Evolutionary conservation across 108 stramenopile species (phyloP).

Genomic region (Fragilaria crotonensis): DNA sequence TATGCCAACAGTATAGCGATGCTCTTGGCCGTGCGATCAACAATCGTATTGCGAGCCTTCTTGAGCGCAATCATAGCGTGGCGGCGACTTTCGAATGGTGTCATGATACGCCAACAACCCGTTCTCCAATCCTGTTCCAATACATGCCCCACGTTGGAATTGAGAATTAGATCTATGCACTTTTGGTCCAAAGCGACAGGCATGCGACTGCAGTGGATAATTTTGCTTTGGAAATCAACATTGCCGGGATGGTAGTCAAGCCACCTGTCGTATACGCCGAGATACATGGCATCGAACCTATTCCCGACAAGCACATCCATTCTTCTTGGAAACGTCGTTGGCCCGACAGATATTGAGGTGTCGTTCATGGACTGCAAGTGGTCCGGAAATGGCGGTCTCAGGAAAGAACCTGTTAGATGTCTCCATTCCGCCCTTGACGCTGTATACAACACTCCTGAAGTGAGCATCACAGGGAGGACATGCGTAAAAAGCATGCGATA

Average conservation of each 20-base stretch:
- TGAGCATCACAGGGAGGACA: too few species aligned
- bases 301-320: conserved; percentile 41
- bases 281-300: conserved; percentile 24
- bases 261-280: conserved; percentile 41
- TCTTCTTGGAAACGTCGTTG: conserved; percentile 30
- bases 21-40: too few species aligned
- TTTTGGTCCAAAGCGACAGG: neutral
- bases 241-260: conserved; percentile 56
- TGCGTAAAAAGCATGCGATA: too few species aligned
- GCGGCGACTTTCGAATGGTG: conserved; percentile 21
- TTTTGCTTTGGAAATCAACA: conserved; percentile 12
- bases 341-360: conserved; percentile 3
- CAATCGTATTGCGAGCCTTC: conserved; percentile 30
- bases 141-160: neutral
- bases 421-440: too few species aligned
- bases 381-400: too few species aligned
- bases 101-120: neutral
- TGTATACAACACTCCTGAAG: too few species aligned
- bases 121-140: neutral
- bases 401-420: too few species aligned
- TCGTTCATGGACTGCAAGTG: neutral
- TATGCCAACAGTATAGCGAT: too few species aligned
- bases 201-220: conserved; percentile 3
- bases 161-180: neutral
- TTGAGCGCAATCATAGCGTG: conserved; percentile 35